A percentile compares a stretch with the other conserved stretches of the same genome.
phyloP scores from a whole-genome alignment of 208 protist genomes.

The Balamuthia mandrillaris region DNA sequence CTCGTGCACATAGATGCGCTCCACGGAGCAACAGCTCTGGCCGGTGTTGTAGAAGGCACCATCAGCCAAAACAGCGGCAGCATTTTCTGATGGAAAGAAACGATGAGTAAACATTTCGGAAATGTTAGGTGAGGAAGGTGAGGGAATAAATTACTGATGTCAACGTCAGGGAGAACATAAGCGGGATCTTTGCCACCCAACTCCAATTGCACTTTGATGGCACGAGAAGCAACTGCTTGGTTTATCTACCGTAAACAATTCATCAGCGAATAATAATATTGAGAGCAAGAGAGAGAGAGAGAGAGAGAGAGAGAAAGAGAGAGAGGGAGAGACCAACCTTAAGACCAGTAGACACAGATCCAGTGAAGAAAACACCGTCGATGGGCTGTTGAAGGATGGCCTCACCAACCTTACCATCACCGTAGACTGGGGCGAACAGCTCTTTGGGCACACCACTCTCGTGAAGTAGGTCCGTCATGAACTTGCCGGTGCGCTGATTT shows the following conservation, averaged over 20 bases:
- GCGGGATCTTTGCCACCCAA: constrained; percentile 53
- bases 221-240: not conserved
- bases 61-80: constrained; percentile 40
- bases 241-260: not conserved
- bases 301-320: not conserved
- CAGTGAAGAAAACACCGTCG: constrained; percentile 58
- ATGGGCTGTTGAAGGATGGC: constrained; percentile 35
- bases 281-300: too few relatives aligned
- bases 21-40: constrained; percentile 58
- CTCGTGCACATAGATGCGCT: constrained; percentile 58
- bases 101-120: not conserved
- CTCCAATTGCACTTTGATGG: constrained; percentile 43
- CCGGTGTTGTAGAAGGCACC: constrained; percentile 59
- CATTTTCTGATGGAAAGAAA: not conserved
- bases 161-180: constrained; percentile 49
- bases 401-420: constrained; percentile 21
- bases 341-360: not conserved
- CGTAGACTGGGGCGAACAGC: constrained; percentile 35
- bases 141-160: not conserved
- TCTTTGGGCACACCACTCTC: constrained; percentile 37
- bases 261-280: not conserved
- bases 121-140: not conserved
- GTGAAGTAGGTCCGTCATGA: not conserved
- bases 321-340: not conserved
- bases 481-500: constrained; percentile 16